Conservation (phyloP, 2,329 filamentous ascomycete genomes). For the Colletotrichum kahawae region DNA sequence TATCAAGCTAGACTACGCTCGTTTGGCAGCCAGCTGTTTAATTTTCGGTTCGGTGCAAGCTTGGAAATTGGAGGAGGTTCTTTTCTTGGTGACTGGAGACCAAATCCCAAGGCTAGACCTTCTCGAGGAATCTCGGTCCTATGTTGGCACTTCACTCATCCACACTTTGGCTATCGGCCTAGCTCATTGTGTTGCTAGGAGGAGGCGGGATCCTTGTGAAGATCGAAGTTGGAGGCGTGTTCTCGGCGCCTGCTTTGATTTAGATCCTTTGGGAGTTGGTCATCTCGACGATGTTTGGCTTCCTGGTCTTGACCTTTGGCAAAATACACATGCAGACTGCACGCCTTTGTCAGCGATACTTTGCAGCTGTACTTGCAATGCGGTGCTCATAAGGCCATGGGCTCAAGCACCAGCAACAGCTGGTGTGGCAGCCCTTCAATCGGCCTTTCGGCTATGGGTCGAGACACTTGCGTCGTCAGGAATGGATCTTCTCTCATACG, state of each 20-base stretch:
- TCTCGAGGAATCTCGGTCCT: background rate
- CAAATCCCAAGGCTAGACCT: fast-evolving
- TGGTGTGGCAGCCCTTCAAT: fast-evolving
- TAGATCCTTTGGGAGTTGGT: background rate
- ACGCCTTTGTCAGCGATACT: background rate
- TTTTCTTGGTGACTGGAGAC: background rate
- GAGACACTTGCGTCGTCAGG: background rate
- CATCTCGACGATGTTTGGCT: background rate
- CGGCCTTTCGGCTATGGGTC: background rate
- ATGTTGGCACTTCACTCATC: background rate
- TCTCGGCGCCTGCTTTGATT: background rate
- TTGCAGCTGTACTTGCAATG: fast-evolving
- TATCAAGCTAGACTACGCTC: too few relatives aligned
- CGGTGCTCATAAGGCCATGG: fast-evolving
- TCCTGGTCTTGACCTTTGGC: fast-evolving
- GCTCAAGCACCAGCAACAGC: fast-evolving
- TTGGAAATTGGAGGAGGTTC: background rate
- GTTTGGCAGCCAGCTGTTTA: too few relatives aligned
- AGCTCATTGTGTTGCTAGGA: background rate
- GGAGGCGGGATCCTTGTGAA: fast-evolving
- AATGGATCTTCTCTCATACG: background rate
- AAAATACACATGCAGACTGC: fast-evolving
- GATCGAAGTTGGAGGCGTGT: background rate
- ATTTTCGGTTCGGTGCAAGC: too few relatives aligned
- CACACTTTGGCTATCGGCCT: fast-evolving